Evolutionary conservation across 2,329 filamentous ascomycete genomes (phyloP), one percentile per base, ranked within the genome.

Genomic region (Harringtonia lauricola): DNA sequence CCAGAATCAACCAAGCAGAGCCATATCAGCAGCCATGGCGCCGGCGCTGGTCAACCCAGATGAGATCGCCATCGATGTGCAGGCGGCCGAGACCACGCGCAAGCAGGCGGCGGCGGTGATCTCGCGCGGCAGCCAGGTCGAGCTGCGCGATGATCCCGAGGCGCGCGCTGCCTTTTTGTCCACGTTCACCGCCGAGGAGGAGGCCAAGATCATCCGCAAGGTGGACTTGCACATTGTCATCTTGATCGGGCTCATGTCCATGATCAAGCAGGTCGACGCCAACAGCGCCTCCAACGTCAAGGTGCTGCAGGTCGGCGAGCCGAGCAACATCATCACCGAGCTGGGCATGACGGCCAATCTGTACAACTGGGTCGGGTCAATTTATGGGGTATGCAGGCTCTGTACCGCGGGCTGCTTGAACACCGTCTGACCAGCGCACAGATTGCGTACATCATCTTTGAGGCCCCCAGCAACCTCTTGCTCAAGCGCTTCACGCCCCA

Each of bases 391-490:
- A 47, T 37, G 58, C 52, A n/a, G 10, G 17, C 8, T 36, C 13
- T n/a, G 24, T 26, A 24, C 14, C 19, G 9, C 15, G n/a, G 13
- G 15, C 6, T 5, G 9, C 19, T 9, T 22, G 18, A 8, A 9
- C 10, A 3, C 24, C 12, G 17, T 24, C 24, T 19, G 14, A 19
- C 39, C 22, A 15, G 34, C 36, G 13, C 8, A 26, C 29, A 47
- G 36, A 46, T 48, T 18, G 35, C 3, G 82, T 79, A 54, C 83
- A 81, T 58, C 71, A 74, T 8, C 73, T 76, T 2, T 81, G 77
- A 82, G 53, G 59, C 82, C 8, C 79, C 79, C 4, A 76, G 72
- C 49, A 82, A 82, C 52, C 61, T 83, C 0, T 63, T 82, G 15
- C 60, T 83, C 39, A 81, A 81, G 54, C 75, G 71, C 38, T 59